Evolutionary conservation across 2,329 filamentous ascomycete species (phyloP).

Genomic region (Xylaria multiplex): DNA sequence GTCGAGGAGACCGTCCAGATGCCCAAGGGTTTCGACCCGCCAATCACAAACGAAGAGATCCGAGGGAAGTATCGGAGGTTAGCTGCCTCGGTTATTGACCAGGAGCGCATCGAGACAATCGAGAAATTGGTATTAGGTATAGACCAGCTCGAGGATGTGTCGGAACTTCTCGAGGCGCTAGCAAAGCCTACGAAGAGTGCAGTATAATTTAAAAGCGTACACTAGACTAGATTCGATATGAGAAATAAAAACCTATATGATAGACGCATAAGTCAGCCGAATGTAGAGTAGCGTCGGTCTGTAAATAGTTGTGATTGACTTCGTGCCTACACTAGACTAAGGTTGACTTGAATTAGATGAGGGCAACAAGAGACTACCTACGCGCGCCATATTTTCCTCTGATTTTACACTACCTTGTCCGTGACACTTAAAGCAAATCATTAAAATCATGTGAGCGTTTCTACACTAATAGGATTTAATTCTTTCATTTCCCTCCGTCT

Average conservation of each 20-base stretch:
- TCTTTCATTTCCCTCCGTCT: not conserved
- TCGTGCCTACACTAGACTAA: too few relatives aligned
- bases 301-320: not conserved
- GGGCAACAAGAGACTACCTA: not conserved
- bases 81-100: conserved; percentile 25
- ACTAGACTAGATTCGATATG: not conserved
- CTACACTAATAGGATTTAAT: not conserved
- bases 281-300: not conserved
- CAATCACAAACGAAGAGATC: conserved; percentile 52
- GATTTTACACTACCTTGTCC: too few relatives aligned
- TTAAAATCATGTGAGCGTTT: not conserved
- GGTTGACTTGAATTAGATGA: too few relatives aligned
- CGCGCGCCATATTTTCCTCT: too few relatives aligned
- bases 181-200: conserved; percentile 17
- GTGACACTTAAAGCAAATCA: not conserved
- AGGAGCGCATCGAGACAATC: conserved; percentile 32
- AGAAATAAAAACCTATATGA: not conserved
- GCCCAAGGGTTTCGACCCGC: conserved; percentile 49
- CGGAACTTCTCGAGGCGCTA: conserved; percentile 25
- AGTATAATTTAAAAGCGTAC: conserved; percentile 15
- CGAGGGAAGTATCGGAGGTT: conserved; percentile 48
- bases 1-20: conserved; percentile 36
- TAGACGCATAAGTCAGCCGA: not conserved
- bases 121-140: conserved; percentile 29
- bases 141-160: conserved; percentile 30